These are phyloP conservation scores for Aspergillus sp. DNA, from an alignment of 2,329 filamentous ascomycete species.

Conservation along the genomic window DNA sequence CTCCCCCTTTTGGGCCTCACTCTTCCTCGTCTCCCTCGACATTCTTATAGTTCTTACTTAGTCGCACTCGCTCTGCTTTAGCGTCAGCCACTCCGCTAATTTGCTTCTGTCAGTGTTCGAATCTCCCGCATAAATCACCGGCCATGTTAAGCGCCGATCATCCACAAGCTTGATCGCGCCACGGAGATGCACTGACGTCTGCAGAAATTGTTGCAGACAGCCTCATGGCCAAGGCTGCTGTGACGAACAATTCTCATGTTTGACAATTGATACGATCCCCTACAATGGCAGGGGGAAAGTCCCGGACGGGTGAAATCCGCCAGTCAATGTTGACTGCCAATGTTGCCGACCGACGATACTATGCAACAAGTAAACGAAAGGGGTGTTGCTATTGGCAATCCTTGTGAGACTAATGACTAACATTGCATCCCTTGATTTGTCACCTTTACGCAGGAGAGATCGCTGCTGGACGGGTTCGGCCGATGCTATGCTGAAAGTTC, in stretches of 20 bases:
- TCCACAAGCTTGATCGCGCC: conserved; percentile 9
- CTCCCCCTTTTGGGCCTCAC: not conserved
- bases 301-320: not conserved
- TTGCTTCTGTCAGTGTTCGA: not conserved
- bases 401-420: conserved; percentile 1
- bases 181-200: conserved; percentile 3
- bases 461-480: too few species aligned
- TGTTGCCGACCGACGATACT: not conserved
- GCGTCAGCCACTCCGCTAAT: not conserved
- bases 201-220: not conserved
- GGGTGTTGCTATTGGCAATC: not conserved
- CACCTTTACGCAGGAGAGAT: not conserved
- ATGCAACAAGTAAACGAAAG: not conserved
- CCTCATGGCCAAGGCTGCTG: not conserved
- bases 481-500: not conserved
- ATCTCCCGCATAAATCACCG: not conserved
- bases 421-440: not conserved
- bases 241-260: not conserved
- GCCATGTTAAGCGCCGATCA: conserved; percentile 14
- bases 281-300: not conserved
- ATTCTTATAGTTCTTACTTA: not conserved
- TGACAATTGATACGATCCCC: not conserved
- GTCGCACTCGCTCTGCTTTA: not conserved
- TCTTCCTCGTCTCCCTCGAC: not conserved
- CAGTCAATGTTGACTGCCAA: not conserved